Evolutionary conservation across 2,329 filamentous ascomycete genomes (phyloP).

Genomic region (Hymenoscyphus salicellus): DNA sequence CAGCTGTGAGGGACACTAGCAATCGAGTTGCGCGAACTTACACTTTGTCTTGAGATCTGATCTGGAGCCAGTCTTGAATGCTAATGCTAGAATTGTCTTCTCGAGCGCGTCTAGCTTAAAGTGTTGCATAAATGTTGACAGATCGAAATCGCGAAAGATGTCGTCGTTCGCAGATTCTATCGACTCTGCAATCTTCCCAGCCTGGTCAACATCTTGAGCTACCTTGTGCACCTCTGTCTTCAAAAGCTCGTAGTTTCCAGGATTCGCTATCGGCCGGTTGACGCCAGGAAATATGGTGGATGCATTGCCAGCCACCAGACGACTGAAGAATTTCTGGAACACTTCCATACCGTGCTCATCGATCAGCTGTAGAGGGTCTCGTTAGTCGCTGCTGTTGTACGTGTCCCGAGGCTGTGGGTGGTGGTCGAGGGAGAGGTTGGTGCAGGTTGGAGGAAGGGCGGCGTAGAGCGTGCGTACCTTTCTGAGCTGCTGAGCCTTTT

Average conservation of each 20-base stretch:
- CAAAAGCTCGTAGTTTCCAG: constrained; percentile 80
- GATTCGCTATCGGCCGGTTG: constrained; percentile 68
- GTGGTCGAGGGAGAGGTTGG: neutral
- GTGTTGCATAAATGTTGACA: constrained; percentile 93
- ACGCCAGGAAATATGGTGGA: constrained; percentile 82
- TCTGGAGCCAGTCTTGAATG: constrained; percentile 80
- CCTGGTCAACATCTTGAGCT: constrained; percentile 74
- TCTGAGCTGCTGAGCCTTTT: constrained; percentile 84
- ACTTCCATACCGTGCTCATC: constrained; percentile 99
- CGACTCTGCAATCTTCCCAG: constrained; percentile 86
- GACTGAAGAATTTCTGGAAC: constrained; percentile 91
- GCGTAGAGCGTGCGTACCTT: constrained; percentile 62
- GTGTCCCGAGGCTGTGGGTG: neutral
- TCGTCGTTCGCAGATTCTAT: constrained; percentile 89
- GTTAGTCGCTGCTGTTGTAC: neutral
- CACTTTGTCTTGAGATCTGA: constrained; percentile 86
- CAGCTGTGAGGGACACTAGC: constrained; percentile 2
- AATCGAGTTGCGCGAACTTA: constrained; percentile 41
- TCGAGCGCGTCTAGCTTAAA: constrained; percentile 88
- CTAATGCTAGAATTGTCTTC: constrained; percentile 82
- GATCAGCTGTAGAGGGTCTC: constrained; percentile 62
- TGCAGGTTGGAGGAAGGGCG: neutral
- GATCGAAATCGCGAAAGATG: constrained; percentile 91
- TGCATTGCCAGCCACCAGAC: constrained; percentile 87
- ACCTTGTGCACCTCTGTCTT: constrained; percentile 84